These are phyloP conservation scores for Dispira simplex DNA, from an alignment of 192 early-diverging fungal genomes.

Conservation along the genomic window DNA sequence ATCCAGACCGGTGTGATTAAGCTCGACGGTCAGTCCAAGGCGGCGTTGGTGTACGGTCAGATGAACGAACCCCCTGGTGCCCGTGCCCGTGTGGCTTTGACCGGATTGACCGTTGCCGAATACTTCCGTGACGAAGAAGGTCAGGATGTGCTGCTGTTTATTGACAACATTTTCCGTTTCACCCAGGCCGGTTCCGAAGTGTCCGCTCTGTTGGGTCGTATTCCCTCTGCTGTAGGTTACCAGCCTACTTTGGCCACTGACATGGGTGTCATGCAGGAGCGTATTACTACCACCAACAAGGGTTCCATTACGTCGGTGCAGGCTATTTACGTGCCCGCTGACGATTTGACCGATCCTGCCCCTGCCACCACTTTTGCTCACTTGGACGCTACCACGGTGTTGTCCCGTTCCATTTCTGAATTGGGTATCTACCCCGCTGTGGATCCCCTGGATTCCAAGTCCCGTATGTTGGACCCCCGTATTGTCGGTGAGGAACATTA, in stretches of 20 bases:
- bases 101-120: constrained; percentile 95
- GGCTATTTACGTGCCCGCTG: constrained; percentile 97
- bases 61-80: constrained; percentile 99
- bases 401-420: constrained; percentile 97
- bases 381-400: constrained; percentile 98
- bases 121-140: constrained; percentile 99
- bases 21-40: constrained; percentile 88
- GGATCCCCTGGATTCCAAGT: constrained; percentile 97
- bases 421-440: constrained; percentile 99
- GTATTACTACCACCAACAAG: constrained; percentile 99
- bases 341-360: constrained; percentile 99
- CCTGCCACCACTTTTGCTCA: constrained; percentile 98
- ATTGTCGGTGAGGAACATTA: constrained; percentile 94
- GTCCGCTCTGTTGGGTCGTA: constrained; percentile 97
- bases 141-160: constrained; percentile 98
- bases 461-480: constrained; percentile 93
- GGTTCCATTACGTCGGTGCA: constrained; percentile 98
- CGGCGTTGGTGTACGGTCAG: constrained; percentile 93
- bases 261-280: constrained; percentile 99
- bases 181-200: constrained; percentile 99
- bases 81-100: constrained; percentile 95
- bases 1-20: constrained; percentile 90
- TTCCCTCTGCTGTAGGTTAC: constrained; percentile 99
- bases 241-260: constrained; percentile 97
- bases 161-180: constrained; percentile 99